These are phyloP conservation scores for Yamadazyma laniorum DNA, from an alignment of 805 yeast genomes.

Conservation along the genomic window DNA sequence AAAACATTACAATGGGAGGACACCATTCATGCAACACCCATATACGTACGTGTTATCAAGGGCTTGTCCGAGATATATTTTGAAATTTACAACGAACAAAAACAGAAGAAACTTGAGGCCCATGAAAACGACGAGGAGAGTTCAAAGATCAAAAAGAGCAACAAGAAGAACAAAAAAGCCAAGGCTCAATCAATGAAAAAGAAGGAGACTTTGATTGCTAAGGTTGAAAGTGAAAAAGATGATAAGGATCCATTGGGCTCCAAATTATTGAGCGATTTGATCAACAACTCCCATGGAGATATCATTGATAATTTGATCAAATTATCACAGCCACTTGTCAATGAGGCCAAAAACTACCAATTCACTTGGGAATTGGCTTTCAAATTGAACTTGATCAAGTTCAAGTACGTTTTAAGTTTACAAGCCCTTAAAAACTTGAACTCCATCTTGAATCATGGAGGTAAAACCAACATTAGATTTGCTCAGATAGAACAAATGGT, in stretches of 20 bases:
- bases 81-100: constrained; percentile 31
- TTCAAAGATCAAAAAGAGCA: constrained; percentile 21
- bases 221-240: constrained; percentile 43
- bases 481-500: constrained; percentile 30
- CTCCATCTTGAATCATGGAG: constrained; percentile 28
- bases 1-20: constrained; percentile 84
- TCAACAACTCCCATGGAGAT: constrained; percentile 23
- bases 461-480: constrained; percentile 15
- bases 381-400: constrained; percentile 37
- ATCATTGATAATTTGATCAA: constrained; percentile 46
- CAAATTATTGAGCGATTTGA: constrained; percentile 29
- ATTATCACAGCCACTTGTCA: constrained; percentile 40
- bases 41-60: constrained; percentile 64
- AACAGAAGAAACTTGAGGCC: constrained; percentile 7
- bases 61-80: constrained; percentile 64
- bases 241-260: constrained; percentile 65
- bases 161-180: constrained; percentile 57
- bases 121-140: constrained; percentile 15
- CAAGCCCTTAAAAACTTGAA: constrained; percentile 46
- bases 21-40: constrained; percentile 62
- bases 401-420: constrained; percentile 46
- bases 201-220: constrained; percentile 50
- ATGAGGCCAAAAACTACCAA: constrained; percentile 40
- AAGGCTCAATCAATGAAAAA: constrained; percentile 49
- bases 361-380: constrained; percentile 45